Percentiles rank a stretch among this genome's conserved stretches.
phyloP scores from a whole-genome alignment of 2,329 filamentous ascomycete species.

The Colletotrichum lini region DNA sequence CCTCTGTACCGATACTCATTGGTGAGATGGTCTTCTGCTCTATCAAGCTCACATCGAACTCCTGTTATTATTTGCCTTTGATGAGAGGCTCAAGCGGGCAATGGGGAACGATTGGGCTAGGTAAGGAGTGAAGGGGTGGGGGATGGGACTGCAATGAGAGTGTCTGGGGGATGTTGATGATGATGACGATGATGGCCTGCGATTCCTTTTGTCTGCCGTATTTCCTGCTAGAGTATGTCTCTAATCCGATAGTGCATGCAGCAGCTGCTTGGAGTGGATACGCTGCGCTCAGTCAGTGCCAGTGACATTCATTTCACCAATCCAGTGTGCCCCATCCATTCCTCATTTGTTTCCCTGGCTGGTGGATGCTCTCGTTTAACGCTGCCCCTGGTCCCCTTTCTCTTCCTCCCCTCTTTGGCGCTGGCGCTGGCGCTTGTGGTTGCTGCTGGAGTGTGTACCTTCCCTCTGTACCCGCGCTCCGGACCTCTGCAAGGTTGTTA shows the following conservation, averaged over 20 bases:
- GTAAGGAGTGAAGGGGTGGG: not conserved
- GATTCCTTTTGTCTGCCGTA: not conserved
- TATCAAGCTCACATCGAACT: not conserved
- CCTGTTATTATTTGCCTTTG: not conserved
- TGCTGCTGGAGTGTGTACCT: not conserved
- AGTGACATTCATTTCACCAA: slow-evolving; percentile 26
- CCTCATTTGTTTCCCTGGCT: not conserved
- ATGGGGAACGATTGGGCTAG: not conserved
- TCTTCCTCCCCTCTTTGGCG: too few relatives aligned
- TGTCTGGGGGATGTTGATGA: not conserved
- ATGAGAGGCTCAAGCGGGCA: not conserved
- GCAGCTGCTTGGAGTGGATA: not conserved
- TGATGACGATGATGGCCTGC: not conserved
- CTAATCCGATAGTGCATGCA: slow-evolving; percentile 20
- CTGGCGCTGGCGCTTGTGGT: not conserved
- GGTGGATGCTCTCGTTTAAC: not conserved
- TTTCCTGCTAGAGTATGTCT: slow-evolving; percentile 7
- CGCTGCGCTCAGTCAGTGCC: slow-evolving; percentile 11
- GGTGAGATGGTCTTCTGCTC: not conserved
- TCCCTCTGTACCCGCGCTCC: not conserved
- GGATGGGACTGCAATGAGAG: not conserved
- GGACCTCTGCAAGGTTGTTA: too few relatives aligned
- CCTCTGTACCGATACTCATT: too few relatives aligned
- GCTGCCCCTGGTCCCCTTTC: not conserved
- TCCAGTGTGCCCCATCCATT: not conserved